Evolutionary conservation across 2,329 filamentous ascomycete genomes (phyloP).

Genomic region (Laburnicola sp.): DNA sequence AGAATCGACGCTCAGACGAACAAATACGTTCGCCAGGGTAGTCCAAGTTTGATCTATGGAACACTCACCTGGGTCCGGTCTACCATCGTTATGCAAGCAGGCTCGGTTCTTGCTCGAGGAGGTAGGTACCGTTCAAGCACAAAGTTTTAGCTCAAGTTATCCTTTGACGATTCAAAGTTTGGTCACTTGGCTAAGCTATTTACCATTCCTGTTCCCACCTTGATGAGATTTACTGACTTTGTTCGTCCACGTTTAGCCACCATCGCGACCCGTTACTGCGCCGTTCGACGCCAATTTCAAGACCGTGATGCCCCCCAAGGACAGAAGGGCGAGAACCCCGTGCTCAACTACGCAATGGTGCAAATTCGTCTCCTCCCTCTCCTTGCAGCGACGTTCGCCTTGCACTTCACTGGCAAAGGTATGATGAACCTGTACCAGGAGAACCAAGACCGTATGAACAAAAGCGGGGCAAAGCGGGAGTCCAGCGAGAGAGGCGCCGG

Average conservation of each 20-base stretch:
- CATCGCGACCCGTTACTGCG: conserved; percentile 74
- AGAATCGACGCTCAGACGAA: conserved; percentile 68
- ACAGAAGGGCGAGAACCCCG: conserved; percentile 68
- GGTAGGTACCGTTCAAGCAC: conserved; percentile 43
- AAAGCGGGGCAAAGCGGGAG: conserved; percentile 43
- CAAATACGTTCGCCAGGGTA: conserved; percentile 68
- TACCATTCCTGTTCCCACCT: no score
- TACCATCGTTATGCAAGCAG: conserved; percentile 73
- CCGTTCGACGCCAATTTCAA: conserved; percentile 76
- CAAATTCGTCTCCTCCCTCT: conserved; percentile 73
- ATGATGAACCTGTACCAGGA: conserved; percentile 76
- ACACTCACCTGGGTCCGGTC: conserved; percentile 76
- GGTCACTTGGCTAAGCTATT: no score
- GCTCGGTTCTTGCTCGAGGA: conserved; percentile 70
- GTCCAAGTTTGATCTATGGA: conserved; percentile 71
- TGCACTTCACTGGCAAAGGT: conserved; percentile 75
- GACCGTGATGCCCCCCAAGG: conserved; percentile 67
- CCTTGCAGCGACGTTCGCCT: conserved; percentile 73
- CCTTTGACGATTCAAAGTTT: no score
- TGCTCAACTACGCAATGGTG: conserved; percentile 81
- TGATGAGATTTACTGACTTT: no score
- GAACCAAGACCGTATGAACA: conserved; percentile 69
- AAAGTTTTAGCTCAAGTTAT: no score
- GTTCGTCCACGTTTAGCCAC: conserved; percentile 51
- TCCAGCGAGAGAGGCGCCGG: conserved; percentile 58